Base-by-base conservation (phyloP, 1,284 basidiomycete species). In the Cystobasidium slooffiae region DNA sequence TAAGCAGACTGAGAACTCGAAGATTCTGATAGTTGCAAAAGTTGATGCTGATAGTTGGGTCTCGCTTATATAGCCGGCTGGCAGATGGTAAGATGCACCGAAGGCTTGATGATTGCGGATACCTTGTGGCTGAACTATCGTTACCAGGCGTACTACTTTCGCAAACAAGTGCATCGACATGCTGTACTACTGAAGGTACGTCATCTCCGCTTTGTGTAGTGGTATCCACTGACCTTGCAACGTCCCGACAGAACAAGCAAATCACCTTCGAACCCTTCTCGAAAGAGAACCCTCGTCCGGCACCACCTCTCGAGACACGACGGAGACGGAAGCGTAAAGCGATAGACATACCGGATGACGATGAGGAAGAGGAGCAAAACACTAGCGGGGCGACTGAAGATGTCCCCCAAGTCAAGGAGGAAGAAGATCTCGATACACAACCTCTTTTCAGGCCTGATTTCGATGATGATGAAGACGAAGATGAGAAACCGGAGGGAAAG, bases 141-240 rank as follows among this genome's bases (percentile, higher is more conserved):
- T 56, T 80, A 81, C 31, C 79, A 83, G 72, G 81, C 82, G 1
- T 84, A 81, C 77, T 84, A 82, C 75, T 84, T 84, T 75, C 78
- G 81, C 18, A 76, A 78, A 51, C 78, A 80, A 62, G 76, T 75
- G n/a, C 77, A 81, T 52, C 74, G 80, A 20, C 83, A 84, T 64
- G 81, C 81, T 18, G 83, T 84, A 7, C 72, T 84, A 24, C 77
- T 83, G 74, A 82, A 82, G 76, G 81, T 80, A 47, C 4, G 76
- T 75, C 14, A 10, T 66, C 47, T 31, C 31, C 31, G 31, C 31
- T 24, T 24, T 62, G 68, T 37, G 20, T 24, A 53, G 46, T 20
- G 4, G 46, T 12, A 37, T 58, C 31, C 18, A 49, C 6, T 72
- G 16, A 53, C 51, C 9, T 5, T 62, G 14, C 10, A 44, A 24